phyloP scores from a whole-genome alignment of 345 rosid genomes.

The Anastatica hierochuntica region DNA sequence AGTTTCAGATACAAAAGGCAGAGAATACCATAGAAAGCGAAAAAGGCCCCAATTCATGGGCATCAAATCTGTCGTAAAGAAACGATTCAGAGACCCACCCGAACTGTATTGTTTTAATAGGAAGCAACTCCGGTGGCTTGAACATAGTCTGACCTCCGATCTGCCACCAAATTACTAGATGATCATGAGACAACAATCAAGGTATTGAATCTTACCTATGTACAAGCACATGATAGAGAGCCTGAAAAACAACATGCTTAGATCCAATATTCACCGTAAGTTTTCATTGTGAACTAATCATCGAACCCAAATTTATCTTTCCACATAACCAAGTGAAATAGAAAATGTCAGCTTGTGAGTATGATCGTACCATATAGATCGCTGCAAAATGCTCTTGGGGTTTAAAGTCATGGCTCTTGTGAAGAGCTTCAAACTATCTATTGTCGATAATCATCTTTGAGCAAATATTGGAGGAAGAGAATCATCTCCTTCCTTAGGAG shows the following conservation, averaged over 20 bases:
- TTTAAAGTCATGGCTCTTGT: slow-evolving; percentile 60
- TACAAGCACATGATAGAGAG: slow-evolving; percentile 12
- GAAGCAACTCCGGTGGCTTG: too few relatives aligned
- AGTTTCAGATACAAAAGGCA: too few relatives aligned
- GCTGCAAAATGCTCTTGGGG: slow-evolving; percentile 70
- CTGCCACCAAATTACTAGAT: too few relatives aligned
- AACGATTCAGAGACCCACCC: too few relatives aligned
- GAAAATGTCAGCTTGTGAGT: slow-evolving; percentile 40
- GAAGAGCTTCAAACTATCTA: slow-evolving; percentile 71
- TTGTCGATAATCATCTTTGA: slow-evolving; percentile 57
- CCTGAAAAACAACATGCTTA: slow-evolving; percentile 4
- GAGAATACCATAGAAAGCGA: too few relatives aligned
- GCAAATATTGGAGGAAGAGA: slow-evolving; percentile 57
- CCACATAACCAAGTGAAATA: slow-evolving; percentile 68
- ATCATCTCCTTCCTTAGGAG: slow-evolving; percentile 34
- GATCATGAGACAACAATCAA: slow-evolving; percentile 18
- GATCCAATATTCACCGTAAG: too few relatives aligned
- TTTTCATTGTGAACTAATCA: slow-evolving; percentile 34
- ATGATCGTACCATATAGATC: slow-evolving; percentile 72
- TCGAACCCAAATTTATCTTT: slow-evolving; percentile 40
- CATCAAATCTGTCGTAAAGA: too few relatives aligned
- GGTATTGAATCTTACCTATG: slow-evolving; percentile 25
- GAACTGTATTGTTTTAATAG: too few relatives aligned
- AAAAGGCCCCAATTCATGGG: too few relatives aligned
- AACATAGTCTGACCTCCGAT: too few relatives aligned